These are phyloP conservation scores for Lepiota brunneoincarnata DNA, from an alignment of 768 basidiomycete species.

Conservation along the genomic window DNA sequence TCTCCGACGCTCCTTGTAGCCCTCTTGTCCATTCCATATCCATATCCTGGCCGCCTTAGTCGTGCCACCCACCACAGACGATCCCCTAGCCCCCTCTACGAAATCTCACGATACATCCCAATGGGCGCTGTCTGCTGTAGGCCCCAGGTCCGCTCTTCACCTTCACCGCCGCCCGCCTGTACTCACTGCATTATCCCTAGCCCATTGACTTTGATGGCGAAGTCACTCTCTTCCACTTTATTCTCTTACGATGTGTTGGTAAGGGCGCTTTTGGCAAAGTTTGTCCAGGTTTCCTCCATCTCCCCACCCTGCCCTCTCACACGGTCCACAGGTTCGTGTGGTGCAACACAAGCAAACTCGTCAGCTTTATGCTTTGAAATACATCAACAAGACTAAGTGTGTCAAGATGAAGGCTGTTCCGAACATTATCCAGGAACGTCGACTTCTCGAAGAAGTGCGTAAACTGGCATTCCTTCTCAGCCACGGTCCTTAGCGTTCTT, in stretches of 20 bases:
- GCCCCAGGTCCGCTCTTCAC: slow-evolving; percentile 53
- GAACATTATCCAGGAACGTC: slow-evolving; percentile 95
- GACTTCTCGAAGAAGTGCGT: slow-evolving; percentile 89
- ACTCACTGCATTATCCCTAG: slow-evolving; percentile 34
- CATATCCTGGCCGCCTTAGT: background rate
- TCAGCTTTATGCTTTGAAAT: slow-evolving; percentile 95
- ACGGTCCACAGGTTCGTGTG: slow-evolving; percentile 78
- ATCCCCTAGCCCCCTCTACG: background rate
- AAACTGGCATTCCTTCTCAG: slow-evolving; percentile 4
- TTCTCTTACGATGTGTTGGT: slow-evolving; percentile 92
- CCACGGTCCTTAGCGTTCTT: background rate
- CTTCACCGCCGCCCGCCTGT: background rate
- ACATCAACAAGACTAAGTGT: slow-evolving; percentile 98
- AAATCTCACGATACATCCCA: slow-evolving; percentile 8
- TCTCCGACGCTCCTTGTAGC: too few relatives aligned
- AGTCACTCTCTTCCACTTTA: slow-evolving; percentile 95
- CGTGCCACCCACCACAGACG: background rate
- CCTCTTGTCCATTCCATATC: too few relatives aligned
- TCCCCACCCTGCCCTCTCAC: slow-evolving; percentile 14
- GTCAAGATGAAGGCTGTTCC: slow-evolving; percentile 98
- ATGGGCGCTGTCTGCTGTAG: slow-evolving; percentile 90
- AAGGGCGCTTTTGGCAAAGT: slow-evolving; percentile 99
- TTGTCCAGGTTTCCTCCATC: slow-evolving; percentile 13
- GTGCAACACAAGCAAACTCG: slow-evolving; percentile 99
- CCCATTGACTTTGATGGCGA: slow-evolving; percentile 96